phyloP scores from a whole-genome alignment of 2,329 filamentous ascomycete species.

The Podosphaera fusca region DNA sequence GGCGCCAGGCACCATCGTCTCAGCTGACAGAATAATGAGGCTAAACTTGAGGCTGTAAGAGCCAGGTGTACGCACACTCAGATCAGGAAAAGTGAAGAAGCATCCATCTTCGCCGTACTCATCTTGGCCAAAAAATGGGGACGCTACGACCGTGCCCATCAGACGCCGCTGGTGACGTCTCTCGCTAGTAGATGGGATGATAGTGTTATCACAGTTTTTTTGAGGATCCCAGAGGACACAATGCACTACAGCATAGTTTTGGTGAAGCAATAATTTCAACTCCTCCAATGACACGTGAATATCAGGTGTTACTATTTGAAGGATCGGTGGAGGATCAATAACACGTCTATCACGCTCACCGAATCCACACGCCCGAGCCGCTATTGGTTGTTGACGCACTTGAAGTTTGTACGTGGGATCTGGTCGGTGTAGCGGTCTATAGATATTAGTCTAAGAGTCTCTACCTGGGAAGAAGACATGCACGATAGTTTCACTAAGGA shows the following conservation, averaged over 20 bases:
- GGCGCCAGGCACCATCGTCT: constrained; percentile 27
- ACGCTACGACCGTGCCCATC: constrained; percentile 60
- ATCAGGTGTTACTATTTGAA: constrained; percentile 46
- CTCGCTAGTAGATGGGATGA: constrained; percentile 36
- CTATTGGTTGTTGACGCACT: constrained; percentile 56
- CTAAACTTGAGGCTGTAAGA: constrained; percentile 54
- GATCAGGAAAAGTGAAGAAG: constrained; percentile 69
- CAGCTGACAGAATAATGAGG: constrained; percentile 46
- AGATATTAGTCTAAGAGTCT: constrained; percentile 3
- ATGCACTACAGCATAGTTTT: constrained; percentile 48
- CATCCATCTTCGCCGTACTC: constrained; percentile 51
- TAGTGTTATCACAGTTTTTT: constrained; percentile 42
- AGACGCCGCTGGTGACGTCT: constrained; percentile 49
- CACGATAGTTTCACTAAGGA: neutral
- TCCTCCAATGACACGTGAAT: constrained; percentile 31
- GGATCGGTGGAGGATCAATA: constrained; percentile 64
- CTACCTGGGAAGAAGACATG: neutral
- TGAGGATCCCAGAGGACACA: constrained; percentile 53
- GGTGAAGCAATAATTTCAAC: constrained; percentile 25
- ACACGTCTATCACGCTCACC: constrained; percentile 62
- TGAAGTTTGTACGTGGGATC: constrained; percentile 18
- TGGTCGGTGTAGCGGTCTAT: constrained; percentile 4
- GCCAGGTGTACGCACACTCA: constrained; percentile 58
- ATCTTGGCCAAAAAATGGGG: constrained; percentile 53
- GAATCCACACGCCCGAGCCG: constrained; percentile 61